These are phyloP conservation scores for Starmera amethionina DNA, from an alignment of 805 yeast genomes.

Conservation along the genomic window DNA sequence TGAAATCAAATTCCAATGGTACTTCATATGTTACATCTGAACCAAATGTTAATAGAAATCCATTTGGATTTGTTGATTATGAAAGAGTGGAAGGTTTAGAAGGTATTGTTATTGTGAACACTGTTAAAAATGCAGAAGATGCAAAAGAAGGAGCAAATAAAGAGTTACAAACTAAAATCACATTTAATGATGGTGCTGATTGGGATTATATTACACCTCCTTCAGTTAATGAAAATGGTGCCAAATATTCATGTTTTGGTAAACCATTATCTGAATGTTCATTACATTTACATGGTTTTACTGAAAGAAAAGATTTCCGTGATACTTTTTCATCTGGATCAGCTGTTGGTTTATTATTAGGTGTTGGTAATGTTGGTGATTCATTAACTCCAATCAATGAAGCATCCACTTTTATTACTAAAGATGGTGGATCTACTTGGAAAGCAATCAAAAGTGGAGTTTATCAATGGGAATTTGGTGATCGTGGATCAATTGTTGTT, in stretches of 20 bases:
- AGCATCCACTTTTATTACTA: constrained; percentile 64
- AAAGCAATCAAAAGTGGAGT: constrained; percentile 63
- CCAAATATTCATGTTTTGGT: constrained; percentile 42
- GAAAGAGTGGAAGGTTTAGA: constrained; percentile 78
- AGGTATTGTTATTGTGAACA: constrained; percentile 71
- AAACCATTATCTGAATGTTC: constrained; percentile 53
- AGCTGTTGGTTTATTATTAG: constrained; percentile 81
- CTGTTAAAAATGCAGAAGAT: constrained; percentile 46
- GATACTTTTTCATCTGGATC: constrained; percentile 84
- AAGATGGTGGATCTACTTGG: constrained; percentile 91
- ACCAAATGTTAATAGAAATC: constrained; percentile 68
- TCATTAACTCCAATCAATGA: constrained; percentile 36
- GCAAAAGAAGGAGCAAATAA: constrained; percentile 38
- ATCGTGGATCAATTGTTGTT: constrained; percentile 80
- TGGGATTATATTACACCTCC: constrained; percentile 77
- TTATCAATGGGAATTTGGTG: constrained; percentile 93
- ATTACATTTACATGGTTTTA: constrained; percentile 80
- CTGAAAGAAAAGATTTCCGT: constrained; percentile 75
- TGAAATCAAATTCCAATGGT: constrained; percentile 89
- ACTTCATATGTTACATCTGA: constrained; percentile 70
- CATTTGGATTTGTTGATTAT: constrained; percentile 73
- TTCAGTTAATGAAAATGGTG: constrained; percentile 46
- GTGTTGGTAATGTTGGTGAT: constrained; percentile 83
- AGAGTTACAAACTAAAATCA: constrained; percentile 56
- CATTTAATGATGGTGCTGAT: constrained; percentile 87